phyloP scores from a whole-genome alignment of 164 flowering plant genomes.

The Houttuynia cordata region DNA sequence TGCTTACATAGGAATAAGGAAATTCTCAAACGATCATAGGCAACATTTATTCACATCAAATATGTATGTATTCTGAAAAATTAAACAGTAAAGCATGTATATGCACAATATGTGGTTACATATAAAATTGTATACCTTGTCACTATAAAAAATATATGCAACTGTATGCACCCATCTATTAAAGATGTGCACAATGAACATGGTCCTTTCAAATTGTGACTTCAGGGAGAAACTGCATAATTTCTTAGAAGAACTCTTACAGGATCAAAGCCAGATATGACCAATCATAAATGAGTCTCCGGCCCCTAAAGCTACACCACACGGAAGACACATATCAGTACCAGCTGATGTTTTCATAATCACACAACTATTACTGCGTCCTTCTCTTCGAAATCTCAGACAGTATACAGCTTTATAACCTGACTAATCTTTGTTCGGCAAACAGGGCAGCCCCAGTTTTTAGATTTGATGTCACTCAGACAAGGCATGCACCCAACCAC shows the following conservation, averaged over 20 bases:
- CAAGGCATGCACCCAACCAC: constrained; percentile 98
- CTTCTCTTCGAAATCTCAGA: constrained; percentile 19
- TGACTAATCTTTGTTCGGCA: constrained; percentile 81
- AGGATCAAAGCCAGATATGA: too few species aligned
- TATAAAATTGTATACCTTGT: neutral
- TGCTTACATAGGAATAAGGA: too few species aligned
- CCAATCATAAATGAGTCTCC: too few species aligned
- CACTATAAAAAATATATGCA: neutral
- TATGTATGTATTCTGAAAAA: too few species aligned
- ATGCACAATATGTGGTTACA: too few species aligned
- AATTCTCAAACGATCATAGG: too few species aligned
- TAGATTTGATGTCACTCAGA: constrained; percentile 60
- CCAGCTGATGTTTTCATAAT: neutral
- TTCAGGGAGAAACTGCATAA: neutral
- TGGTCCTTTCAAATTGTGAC: neutral
- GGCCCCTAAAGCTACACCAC: too few species aligned
- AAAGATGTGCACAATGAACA: neutral
- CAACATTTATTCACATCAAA: too few species aligned
- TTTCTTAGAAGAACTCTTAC: too few species aligned
- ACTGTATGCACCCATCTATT: too few species aligned
- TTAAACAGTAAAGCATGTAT: too few species aligned
- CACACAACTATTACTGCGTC: neutral
- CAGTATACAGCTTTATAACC: constrained; percentile 62
- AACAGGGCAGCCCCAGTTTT: constrained; percentile 88
- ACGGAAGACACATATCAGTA: neutral